phyloP scores from a whole-genome alignment of 1,284 basidiomycete genomes.

The Puccinia triticina region DNA sequence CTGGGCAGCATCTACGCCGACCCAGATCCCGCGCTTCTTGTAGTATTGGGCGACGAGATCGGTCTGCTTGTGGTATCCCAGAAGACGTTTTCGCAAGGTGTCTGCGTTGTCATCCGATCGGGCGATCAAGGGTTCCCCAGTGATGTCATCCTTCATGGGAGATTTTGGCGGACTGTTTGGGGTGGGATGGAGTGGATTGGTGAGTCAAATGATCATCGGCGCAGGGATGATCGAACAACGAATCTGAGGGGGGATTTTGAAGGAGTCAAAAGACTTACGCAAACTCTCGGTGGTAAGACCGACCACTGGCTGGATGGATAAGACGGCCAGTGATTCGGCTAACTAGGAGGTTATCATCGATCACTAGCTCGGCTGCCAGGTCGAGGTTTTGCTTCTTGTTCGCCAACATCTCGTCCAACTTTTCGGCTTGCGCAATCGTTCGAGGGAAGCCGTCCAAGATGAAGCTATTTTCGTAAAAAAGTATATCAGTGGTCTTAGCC shows the following conservation, averaged over 20 bases:
- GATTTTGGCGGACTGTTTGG: conserved; percentile 86
- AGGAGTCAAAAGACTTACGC: conserved; percentile 67
- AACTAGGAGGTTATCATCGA: conserved; percentile 92
- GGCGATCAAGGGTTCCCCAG: conserved; percentile 81
- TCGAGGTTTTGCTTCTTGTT: conserved; percentile 79
- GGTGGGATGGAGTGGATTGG: too few species aligned
- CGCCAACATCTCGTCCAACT: conserved; percentile 87
- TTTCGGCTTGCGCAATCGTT: conserved; percentile 95
- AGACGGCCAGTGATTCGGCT: conserved; percentile 95
- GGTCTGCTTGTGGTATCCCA: conserved; percentile 72
- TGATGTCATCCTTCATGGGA: conserved; percentile 85
- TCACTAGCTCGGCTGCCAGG: conserved; percentile 86
- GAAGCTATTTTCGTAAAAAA: conserved; percentile 69
- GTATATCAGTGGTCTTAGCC: too few species aligned
- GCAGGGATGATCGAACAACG: not conserved
- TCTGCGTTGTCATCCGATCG: conserved; percentile 67
- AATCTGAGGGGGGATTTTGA: not conserved
- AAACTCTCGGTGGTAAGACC: conserved; percentile 95
- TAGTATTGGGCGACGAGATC: conserved; percentile 61
- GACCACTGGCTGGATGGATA: conserved; percentile 83
- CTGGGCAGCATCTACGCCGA: conserved; percentile 81
- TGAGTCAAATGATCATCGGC: not conserved
- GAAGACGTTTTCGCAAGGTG: conserved; percentile 84
- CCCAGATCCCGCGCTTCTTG: conserved; percentile 60
- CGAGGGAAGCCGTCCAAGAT: conserved; percentile 98